A percentile compares a stretch with the other conserved stretches of the same genome.
phyloP scores from a whole-genome alignment of 306 rosid genomes.

The Carpinus viminea region DNA sequence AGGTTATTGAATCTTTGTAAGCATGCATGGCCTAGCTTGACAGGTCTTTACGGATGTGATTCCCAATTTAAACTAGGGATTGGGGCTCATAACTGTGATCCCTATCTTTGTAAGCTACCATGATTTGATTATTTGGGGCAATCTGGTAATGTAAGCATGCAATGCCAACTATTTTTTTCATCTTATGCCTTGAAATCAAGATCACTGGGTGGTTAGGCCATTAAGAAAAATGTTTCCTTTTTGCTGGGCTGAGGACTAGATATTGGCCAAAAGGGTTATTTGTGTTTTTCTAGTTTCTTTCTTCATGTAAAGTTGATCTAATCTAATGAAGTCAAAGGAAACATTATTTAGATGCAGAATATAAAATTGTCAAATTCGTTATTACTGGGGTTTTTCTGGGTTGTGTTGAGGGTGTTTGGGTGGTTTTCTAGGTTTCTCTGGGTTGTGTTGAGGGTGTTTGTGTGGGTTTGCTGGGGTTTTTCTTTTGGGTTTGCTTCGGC shows the following conservation, averaged over 20 bases:
- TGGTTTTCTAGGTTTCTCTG: no score
- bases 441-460: no score
- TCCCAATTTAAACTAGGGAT: neutral
- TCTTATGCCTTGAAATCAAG: conserved; percentile 1
- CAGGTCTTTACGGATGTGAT: neutral
- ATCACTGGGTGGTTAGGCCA: neutral
- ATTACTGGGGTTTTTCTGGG: no score
- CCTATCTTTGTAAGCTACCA: neutral
- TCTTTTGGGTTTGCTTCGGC: no score
- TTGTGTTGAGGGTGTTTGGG: no score
- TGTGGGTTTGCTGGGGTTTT: no score
- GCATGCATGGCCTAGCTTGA: conserved; percentile 1
- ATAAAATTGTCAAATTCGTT: no score
- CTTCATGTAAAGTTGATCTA: no score
- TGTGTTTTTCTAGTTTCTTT: neutral
- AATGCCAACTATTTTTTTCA: neutral
- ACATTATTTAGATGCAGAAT: no score
- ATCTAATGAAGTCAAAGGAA: no score
- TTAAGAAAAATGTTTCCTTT: neutral
- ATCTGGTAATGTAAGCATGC: neutral
- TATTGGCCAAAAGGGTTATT: neutral
- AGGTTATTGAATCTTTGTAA: neutral
- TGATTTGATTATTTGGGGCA: neutral
- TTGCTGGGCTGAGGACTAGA: neutral
- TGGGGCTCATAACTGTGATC: neutral